phyloP scores from a whole-genome alignment of 2,329 filamentous ascomycete species.

The Claviceps sp. region DNA sequence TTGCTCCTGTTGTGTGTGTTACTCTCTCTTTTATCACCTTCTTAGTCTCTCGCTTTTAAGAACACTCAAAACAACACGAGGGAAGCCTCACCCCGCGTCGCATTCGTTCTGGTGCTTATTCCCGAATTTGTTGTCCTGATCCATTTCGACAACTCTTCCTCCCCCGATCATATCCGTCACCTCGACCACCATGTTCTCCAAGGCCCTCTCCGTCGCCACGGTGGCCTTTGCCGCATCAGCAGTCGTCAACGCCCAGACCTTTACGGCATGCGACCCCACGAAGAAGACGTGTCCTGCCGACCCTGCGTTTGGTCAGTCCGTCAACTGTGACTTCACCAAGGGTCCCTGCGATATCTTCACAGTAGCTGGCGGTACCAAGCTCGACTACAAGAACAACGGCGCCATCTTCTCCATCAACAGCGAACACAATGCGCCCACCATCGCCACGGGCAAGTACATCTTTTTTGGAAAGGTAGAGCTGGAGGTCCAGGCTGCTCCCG shows the following conservation, averaged over 20 bases:
- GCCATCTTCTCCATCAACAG: conserved; percentile 54
- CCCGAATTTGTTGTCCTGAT: too few relatives aligned
- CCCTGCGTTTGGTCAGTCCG: conserved; percentile 54
- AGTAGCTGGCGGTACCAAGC: conserved; percentile 30
- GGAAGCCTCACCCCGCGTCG: background rate
- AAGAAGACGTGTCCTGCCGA: conserved; percentile 55
- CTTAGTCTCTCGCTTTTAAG: background rate
- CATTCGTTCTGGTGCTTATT: background rate
- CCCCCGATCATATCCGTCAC: too few relatives aligned
- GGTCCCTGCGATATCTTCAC: conserved; percentile 48
- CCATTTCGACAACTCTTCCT: background rate
- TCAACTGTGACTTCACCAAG: conserved; percentile 61
- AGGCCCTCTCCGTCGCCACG: conserved; percentile 29
- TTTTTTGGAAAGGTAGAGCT: conserved; percentile 89
- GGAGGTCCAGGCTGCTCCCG: conserved; percentile 64
- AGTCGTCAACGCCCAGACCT: conserved; percentile 42
- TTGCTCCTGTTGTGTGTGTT: background rate
- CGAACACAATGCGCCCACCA: conserved; percentile 54
- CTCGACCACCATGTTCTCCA: conserved; percentile 26
- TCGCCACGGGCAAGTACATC: conserved; percentile 73
- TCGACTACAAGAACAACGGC: conserved; percentile 35
- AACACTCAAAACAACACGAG: too few relatives aligned
- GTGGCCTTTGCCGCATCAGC: conserved; percentile 35
- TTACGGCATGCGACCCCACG: conserved; percentile 40
- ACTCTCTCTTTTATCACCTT: background rate